A percentile compares a stretch with the other conserved stretches of the same genome.
Conservation (phyloP, 129 eudicot genomes). For the Dittrichia graveolens region DNA sequence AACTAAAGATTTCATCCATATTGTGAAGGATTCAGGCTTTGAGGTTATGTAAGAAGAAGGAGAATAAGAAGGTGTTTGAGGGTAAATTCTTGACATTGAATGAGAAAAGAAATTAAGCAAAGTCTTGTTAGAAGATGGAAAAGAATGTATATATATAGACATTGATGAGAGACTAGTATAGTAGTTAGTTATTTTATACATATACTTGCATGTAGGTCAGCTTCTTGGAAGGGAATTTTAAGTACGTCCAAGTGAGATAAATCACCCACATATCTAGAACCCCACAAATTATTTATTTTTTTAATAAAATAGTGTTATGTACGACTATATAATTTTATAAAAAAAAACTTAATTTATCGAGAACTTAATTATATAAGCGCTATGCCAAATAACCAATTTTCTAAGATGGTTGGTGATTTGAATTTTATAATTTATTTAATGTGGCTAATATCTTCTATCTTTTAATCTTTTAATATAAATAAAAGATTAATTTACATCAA, state of each 20-base stretch:
- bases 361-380: no score
- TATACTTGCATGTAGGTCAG: conserved; percentile 37
- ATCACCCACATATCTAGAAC: conserved; percentile 23
- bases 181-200: conserved; percentile 9
- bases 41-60: conserved; percentile 38
- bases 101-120: conserved; percentile 18
- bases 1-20: conserved; percentile 82
- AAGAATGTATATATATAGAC: conserved; percentile 10
- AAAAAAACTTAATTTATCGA: no score
- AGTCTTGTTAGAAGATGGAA: conserved; percentile 27
- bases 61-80: conserved; percentile 30
- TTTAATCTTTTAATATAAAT: no score
- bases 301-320: neutral
- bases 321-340: neutral
- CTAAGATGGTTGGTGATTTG: no score
- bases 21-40: conserved; percentile 49
- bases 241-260: conserved; percentile 32
- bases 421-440: no score
- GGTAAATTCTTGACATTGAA: conserved; percentile 61
- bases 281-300: conserved; percentile 12
- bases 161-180: conserved; percentile 1
- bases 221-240: conserved; percentile 32
- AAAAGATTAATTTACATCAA: no score
- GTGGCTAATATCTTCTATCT: no score
- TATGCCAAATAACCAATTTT: no score